These are phyloP conservation scores for Ascobolus immersus DNA, from an alignment of 495 filamentous ascomycete genomes.

Conservation along the genomic window DNA sequence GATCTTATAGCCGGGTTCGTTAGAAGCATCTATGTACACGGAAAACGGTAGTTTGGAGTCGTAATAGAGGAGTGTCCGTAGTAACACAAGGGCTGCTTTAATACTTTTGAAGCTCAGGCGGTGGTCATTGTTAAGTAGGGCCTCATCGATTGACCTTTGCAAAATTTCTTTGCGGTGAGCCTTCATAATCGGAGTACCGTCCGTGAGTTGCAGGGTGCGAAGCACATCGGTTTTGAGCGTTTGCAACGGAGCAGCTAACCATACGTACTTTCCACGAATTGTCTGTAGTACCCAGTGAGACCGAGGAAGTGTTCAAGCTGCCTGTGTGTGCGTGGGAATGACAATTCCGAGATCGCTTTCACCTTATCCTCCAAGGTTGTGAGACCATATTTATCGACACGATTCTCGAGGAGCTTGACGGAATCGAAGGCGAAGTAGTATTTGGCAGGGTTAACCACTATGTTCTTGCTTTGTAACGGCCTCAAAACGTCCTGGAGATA, in stretches of 20 bases:
- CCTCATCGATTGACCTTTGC: no score
- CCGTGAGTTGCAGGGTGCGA: no score
- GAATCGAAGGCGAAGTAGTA: neutral
- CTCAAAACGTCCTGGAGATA: neutral
- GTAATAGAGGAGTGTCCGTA: neutral
- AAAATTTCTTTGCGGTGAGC: neutral
- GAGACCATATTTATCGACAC: neutral
- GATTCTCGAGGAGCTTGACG: neutral
- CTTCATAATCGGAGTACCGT: neutral
- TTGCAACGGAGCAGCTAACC: neutral
- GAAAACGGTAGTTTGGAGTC: neutral
- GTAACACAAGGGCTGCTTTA: neutral
- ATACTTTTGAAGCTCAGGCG: neutral
- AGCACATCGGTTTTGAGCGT: no score
- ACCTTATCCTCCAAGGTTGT: neutral
- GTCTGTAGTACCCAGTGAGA: conserved; percentile 1
- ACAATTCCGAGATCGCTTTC: neutral
- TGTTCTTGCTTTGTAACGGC: neutral
- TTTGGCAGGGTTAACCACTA: neutral
- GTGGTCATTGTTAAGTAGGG: neutral
- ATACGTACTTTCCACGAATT: conserved; percentile 1
- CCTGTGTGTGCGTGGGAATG: neutral
- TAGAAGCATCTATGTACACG: neutral
- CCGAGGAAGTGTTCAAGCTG: neutral
- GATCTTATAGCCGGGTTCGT: no score